Base-by-base conservation (phyloP, 2,329 filamentous ascomycete genomes). In the Meredithiella fracta region DNA sequence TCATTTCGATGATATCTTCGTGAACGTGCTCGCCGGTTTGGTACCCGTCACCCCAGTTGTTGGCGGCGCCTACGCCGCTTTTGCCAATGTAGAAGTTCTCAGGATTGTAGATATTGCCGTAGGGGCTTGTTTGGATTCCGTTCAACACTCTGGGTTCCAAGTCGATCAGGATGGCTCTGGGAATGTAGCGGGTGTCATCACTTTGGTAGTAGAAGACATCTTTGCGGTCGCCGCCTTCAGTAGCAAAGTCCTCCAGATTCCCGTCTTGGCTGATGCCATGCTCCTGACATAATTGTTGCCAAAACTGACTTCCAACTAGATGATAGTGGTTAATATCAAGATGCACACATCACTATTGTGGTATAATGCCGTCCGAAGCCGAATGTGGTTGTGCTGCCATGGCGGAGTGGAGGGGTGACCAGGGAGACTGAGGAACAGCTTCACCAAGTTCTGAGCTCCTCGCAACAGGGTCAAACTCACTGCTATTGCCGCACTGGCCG, bases 121-220 rank as follows among this genome's bases (percentile, higher is more conserved):
- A 98, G 0, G 90, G 83, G 1, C 92, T 89, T 8, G 83, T 85
- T 71, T 97, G 91, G 63, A 98, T 98, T 60, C 82, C 75, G 66
- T 97, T 86, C 65, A 98, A 85, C 60, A 97, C 90, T 61, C 92
- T 79, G 23, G 92, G 92, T 70, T 98, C 92, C 40, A 98, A 75
- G 67, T 98, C 92, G 60, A 98, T 85, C 53, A 98, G 74, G 64
- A 98, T 97, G 51, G 92, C 91, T 66, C 92, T 81, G 9, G 92
- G 92, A 62, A 98, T 97, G 70, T 98, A 98, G 72, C 92, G 80
- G 58, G 92, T 98, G 67, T 98, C 92, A 74, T 98, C 92, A 66
- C 90, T 97, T 76, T 94, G 91, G 73, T 97, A 98, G 78, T 95
- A 97, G 73, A 97, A 97, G 60, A 98, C 92, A 70, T 98, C 92